phyloP scores from a whole-genome alignment of 2,329 filamentous ascomycete genomes.

The Magnaporthiopsis poae region DNA sequence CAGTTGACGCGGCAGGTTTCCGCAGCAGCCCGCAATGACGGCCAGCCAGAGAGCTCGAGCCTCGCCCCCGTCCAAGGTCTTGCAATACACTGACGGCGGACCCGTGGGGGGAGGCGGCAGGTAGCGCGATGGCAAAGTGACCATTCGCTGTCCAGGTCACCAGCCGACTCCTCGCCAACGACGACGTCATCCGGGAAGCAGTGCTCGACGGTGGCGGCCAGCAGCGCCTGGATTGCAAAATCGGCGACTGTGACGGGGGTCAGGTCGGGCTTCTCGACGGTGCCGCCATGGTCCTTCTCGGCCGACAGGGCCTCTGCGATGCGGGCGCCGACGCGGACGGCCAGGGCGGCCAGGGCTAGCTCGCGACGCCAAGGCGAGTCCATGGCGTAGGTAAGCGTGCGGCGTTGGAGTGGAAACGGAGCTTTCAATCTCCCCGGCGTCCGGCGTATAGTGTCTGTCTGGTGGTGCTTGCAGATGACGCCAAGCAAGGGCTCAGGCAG shows the following conservation, averaged over 20 bases:
- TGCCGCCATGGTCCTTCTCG: conserved; percentile 32
- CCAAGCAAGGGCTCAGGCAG: not conserved
- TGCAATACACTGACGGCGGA: too few species aligned
- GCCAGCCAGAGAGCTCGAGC: too few species aligned
- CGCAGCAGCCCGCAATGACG: too few species aligned
- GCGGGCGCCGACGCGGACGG: conserved; percentile 35
- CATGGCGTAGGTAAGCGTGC: not conserved
- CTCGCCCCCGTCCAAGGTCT: too few species aligned
- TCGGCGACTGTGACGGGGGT: conserved; percentile 51
- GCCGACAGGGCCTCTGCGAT: conserved; percentile 38
- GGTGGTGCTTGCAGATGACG: too few species aligned
- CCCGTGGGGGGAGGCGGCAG: too few species aligned
- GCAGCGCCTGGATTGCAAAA: conserved; percentile 48
- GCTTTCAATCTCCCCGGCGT: too few species aligned
- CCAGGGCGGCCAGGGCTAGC: conserved; percentile 31
- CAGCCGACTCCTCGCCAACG: conserved; percentile 47
- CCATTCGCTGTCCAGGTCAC: too few species aligned
- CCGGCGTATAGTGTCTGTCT: not conserved
- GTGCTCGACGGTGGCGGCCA: conserved; percentile 38
- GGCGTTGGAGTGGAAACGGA: too few species aligned
- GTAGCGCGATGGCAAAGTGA: too few species aligned
- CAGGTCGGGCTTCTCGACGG: conserved; percentile 43
- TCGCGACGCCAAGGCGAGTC: conserved; percentile 28
- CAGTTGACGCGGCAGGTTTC: too few species aligned
- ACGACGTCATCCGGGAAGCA: conserved; percentile 42